Conservation (phyloP, 345 rosid species). For the Moricandia arvensis region DNA sequence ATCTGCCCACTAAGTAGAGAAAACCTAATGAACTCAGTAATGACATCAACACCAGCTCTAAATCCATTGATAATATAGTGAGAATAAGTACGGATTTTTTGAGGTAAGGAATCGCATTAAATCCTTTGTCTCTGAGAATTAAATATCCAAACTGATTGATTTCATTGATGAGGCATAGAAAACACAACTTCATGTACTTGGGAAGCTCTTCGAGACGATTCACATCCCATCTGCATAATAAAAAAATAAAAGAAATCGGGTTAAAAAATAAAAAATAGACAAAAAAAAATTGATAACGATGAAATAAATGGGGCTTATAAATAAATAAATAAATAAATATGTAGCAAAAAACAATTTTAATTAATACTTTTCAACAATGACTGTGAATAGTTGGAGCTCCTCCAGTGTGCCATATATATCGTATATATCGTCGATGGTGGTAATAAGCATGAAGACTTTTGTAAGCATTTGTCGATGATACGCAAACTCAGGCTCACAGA, state of each 20-base stretch:
- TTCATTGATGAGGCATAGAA: slow-evolving; percentile 34
- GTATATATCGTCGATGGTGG: slow-evolving; percentile 44
- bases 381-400: slow-evolving; percentile 41
- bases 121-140: slow-evolving; percentile 36
- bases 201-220: slow-evolving; percentile 45
- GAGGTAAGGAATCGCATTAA: slow-evolving; percentile 37
- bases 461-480: slow-evolving; percentile 20
- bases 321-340: neutral
- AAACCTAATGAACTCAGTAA: too few species aligned
- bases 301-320: neutral
- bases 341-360: neutral
- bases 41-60: too few species aligned
- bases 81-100: slow-evolving; percentile 37
- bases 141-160: slow-evolving; percentile 39
- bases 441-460: slow-evolving; percentile 23
- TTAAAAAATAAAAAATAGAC: neutral
- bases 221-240: slow-evolving; percentile 42
- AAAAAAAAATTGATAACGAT: neutral
- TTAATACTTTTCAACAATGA: slow-evolving; percentile 24
- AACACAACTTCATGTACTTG: slow-evolving; percentile 46
- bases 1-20: slow-evolving; percentile 45
- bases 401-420: slow-evolving; percentile 47
- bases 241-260: neutral
- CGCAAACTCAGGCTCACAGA: slow-evolving; percentile 24
- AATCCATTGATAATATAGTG: too few species aligned